phyloP scores from a whole-genome alignment of 129 eudicot genomes.

The Cynara cardunculus region DNA sequence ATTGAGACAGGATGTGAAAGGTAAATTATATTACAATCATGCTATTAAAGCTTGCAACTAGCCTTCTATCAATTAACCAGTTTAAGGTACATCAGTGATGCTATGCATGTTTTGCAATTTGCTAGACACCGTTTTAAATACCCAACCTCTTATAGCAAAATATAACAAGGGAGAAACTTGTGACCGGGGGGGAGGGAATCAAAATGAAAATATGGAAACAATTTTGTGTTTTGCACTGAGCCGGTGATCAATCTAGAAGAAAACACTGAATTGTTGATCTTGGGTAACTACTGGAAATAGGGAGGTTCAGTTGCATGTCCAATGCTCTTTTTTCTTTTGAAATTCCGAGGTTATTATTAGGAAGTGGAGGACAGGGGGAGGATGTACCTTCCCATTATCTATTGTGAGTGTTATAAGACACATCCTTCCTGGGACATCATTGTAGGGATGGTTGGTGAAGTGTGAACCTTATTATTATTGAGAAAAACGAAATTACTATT shows the following conservation, averaged over 20 bases:
- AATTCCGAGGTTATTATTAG: too few relatives aligned
- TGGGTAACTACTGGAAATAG: not conserved
- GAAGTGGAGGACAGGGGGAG: too few relatives aligned
- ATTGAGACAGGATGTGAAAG: slow-evolving; percentile 87
- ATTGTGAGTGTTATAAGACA: too few relatives aligned
- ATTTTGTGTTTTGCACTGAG: not conserved
- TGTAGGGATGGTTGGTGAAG: too few relatives aligned
- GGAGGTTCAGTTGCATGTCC: too few relatives aligned
- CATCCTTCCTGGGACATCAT: too few relatives aligned
- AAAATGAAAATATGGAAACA: not conserved
- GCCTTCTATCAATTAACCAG: not conserved
- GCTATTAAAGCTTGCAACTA: not conserved
- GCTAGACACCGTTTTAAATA: not conserved
- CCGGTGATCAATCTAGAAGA: not conserved
- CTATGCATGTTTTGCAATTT: not conserved
- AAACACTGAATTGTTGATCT: not conserved
- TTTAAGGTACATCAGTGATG: not conserved
- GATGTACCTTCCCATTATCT: too few relatives aligned
- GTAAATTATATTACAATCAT: slow-evolving; percentile 28
- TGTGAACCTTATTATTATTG: too few relatives aligned
- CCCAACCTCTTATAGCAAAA: not conserved
- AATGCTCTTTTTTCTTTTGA: too few relatives aligned
- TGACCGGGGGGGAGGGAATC: not conserved
- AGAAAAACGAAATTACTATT: too few relatives aligned
- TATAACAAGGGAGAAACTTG: not conserved